Base-by-base conservation (phyloP, 164 flowering plant species). In the Berberis thunbergii region DNA sequence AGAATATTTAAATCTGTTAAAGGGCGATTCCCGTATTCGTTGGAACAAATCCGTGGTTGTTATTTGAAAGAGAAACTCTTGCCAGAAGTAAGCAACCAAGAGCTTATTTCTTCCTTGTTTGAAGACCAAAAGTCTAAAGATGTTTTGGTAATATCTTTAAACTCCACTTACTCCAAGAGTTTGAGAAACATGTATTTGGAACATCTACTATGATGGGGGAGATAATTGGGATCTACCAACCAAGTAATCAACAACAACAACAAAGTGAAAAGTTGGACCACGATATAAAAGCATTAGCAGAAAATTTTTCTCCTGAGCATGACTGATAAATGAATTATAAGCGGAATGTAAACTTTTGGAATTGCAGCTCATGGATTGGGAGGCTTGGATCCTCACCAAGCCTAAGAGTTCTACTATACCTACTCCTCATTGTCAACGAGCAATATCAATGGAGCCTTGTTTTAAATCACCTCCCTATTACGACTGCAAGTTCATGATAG, bases 301-400 rank as follows among this genome's bases (percentile, higher is more conserved):
- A 91, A 59, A 91, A 89, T 84, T 91, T n/a, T 89, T 67, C 62
- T 91, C 26, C 69, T 91, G 52, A 87, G 97, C 70, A 69, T 89
- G 60, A 76, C 72, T 26, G 26, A 26, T 26, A 26, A 26, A 26
- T 26, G 26, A 26, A 26, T 26, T 26, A 26, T 0, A 26, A 26
- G 26, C 26, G 26, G 26, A 26, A 26, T 26, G 97, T 91, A 95
- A 0, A 91, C 95, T 41, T 91, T 91, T 50, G 97, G 96, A 4
- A 87, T 89, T 69, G 97, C 89, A 55, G 96, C 96, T 61, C 97
- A 91, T 64, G 79, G 92, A 44, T 87, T 91, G 46, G 95, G 94
- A 61, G 97, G 96, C 0, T 49, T 89, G 94, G 97, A 86, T 91
- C 60, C 74, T 91, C 4, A 74, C 74, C 77, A 91, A 89, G 75